phyloP scores from a whole-genome alignment of 768 basidiomycete species.

The Leccinum variicolor region DNA sequence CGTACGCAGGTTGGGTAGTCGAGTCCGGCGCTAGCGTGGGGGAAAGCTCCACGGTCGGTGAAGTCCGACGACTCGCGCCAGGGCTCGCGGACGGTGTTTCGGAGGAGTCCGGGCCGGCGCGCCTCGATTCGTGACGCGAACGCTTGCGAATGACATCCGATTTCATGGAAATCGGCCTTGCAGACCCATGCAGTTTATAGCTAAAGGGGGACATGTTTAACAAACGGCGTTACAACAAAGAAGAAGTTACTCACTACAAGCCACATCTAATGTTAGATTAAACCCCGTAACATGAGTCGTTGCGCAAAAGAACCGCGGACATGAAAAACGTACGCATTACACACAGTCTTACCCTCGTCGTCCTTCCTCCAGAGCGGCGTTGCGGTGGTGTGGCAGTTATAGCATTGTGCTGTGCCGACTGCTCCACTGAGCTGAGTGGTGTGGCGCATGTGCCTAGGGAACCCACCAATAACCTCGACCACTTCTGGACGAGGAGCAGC shows the following conservation, averaged over 20 bases:
- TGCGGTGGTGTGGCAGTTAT: slow-evolving; percentile 86
- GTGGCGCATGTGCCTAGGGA: slow-evolving; percentile 29
- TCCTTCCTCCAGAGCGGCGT: slow-evolving; percentile 91
- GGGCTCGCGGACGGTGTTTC: slow-evolving; percentile 78
- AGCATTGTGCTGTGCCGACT: slow-evolving; percentile 67
- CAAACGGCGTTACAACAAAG: background rate
- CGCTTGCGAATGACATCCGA: slow-evolving; percentile 88
- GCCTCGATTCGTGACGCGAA: slow-evolving; percentile 75
- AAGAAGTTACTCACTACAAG: slow-evolving; percentile 51
- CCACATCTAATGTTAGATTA: slow-evolving; percentile 54
- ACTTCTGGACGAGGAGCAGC: slow-evolving; percentile 63
- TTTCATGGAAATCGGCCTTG: slow-evolving; percentile 88
- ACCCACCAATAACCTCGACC: slow-evolving; percentile 69
- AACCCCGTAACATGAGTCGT: slow-evolving; percentile 10
- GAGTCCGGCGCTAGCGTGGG: slow-evolving; percentile 72
- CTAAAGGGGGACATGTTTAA: slow-evolving; percentile 27
- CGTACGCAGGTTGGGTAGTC: slow-evolving; percentile 55
- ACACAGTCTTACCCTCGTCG: slow-evolving; percentile 87
- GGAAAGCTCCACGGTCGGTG: slow-evolving; percentile 56
- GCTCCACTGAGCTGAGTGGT: slow-evolving; percentile 27
- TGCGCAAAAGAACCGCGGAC: slow-evolving; percentile 1
- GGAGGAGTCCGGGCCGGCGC: slow-evolving; percentile 46
- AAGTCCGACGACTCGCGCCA: slow-evolving; percentile 68
- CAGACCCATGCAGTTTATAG: slow-evolving; percentile 82
- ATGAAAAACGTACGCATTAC: slow-evolving; percentile 76